Evolutionary conservation across 148 eudicot genomes (phyloP), one percentile per base, ranked within the genome.

Genomic region (Amaranthus palmeri): DNA sequence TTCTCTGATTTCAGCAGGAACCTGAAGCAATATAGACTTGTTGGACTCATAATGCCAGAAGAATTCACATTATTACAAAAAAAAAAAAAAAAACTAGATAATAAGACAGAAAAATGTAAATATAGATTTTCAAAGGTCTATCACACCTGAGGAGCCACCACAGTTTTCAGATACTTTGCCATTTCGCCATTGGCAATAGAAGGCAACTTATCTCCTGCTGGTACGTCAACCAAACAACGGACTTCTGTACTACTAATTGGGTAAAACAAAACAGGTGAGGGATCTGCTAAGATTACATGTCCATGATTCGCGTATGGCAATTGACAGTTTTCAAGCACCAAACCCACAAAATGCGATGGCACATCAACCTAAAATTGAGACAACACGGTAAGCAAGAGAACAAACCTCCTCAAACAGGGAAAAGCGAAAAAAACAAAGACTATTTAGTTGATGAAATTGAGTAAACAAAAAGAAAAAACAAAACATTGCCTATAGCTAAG

Each of bases 171-270:
- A 73, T 86, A 88, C 43, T 79, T 76, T 41, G 92, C 86, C 87
- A 90, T 82, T 71, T 88, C 92, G 55, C 96, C 96, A 78, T 82
- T 90, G 15, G 88, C 86, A 63, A 88, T 74, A 48, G 96, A 85
- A 78, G 96, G 96, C 68, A 90, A 69, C 84, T 85, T 90, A 40
- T 83, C 80, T 13, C 89, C 92, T 10, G 91, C 86, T 44, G 90
- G 92, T 52, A 91, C 78, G 77, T 88, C 93, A 69, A 91, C 90
- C 79, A 91, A 75, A 74, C 91, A 91, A 11, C 92, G 92, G 60
- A 86, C 70, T 74, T 90, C 96, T 4, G 85, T 76, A 69, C 92
- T 85, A 63, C 91, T 91, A 70, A 88, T 84, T 5, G 82, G 87
- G 77, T 91, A 91, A 67, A 87, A 80, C 50, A 88, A 70, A 67